Conservation (phyloP, 768 basidiomycete genomes). For the Leccinum fibrillosum region DNA sequence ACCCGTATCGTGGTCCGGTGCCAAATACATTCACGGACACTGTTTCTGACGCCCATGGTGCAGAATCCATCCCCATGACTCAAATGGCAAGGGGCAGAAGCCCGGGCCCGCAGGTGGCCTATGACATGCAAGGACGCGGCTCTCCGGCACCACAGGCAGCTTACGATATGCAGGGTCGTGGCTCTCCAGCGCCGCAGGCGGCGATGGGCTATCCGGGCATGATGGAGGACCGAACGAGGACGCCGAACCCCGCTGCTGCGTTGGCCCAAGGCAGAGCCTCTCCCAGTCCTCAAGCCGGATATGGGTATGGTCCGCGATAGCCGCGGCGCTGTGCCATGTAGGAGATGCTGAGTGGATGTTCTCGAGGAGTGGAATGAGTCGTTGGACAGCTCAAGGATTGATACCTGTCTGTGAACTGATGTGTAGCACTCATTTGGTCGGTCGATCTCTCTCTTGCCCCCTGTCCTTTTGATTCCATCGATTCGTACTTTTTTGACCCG, state of each 20-base stretch:
- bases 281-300: constrained; percentile 47
- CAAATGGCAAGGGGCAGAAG: constrained; percentile 46
- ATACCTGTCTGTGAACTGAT: constrained; percentile 17
- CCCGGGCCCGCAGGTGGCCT: constrained; percentile 43
- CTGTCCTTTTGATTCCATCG: constrained; percentile 5
- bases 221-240: constrained; percentile 28
- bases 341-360: constrained; percentile 8
- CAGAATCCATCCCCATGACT: constrained; percentile 75
- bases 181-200: constrained; percentile 42
- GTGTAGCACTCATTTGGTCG: constrained; percentile 28
- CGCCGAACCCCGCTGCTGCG: constrained; percentile 24
- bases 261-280: constrained; percentile 34
- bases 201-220: constrained; percentile 34
- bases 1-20: constrained; percentile 78
- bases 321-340: background rate
- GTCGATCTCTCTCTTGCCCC: constrained; percentile 7
- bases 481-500: constrained; percentile 6
- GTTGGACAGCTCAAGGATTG: constrained; percentile 14
- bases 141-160: constrained; percentile 43
- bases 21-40: constrained; percentile 58
- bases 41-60: constrained; percentile 27
- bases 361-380: constrained; percentile 7
- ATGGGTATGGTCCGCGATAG: constrained; percentile 37
- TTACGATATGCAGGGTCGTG: constrained; percentile 36
- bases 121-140: constrained; percentile 33